Evolutionary conservation across 805 yeast genomes (phyloP).

Genomic region (Middelhovenomyces tepae): DNA sequence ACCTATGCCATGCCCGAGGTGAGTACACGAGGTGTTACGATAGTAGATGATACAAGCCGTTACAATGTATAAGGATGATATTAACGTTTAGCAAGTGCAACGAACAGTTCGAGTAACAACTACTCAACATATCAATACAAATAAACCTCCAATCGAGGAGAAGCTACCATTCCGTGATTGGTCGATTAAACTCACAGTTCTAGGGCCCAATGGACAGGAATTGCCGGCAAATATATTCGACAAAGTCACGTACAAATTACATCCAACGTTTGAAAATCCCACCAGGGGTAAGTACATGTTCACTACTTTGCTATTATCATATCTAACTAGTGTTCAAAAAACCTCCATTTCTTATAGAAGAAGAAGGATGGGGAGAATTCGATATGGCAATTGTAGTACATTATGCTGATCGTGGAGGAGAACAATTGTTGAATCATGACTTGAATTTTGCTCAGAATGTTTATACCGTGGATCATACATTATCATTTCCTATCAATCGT

Average conservation of each 20-base stretch:
- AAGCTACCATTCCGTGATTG: constrained; percentile 92
- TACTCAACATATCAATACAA: constrained; percentile 71
- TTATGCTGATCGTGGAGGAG: constrained; percentile 80
- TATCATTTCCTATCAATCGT: constrained; percentile 68
- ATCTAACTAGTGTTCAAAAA: constrained; percentile 56
- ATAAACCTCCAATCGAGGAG: constrained; percentile 76
- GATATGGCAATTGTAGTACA: constrained; percentile 76
- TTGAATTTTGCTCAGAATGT: constrained; percentile 73
- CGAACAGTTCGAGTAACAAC: constrained; percentile 86
- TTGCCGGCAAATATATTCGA: constrained; percentile 84
- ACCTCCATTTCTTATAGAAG: constrained; percentile 80
- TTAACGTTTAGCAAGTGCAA: too few species aligned
- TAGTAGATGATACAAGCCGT: too few species aligned
- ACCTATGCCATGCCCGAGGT: too few species aligned
- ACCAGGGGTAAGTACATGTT: constrained; percentile 37
- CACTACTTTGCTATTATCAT: background rate
- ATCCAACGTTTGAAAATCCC: constrained; percentile 92
- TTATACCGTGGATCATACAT: constrained; percentile 68
- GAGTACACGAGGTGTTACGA: too few species aligned
- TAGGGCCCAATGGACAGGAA: constrained; percentile 74
- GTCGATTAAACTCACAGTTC: constrained; percentile 67
- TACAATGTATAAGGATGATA: too few species aligned
- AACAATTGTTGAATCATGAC: constrained; percentile 78
- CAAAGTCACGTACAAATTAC: constrained; percentile 85
- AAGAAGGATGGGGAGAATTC: constrained; percentile 98